Evolutionary conservation across 2,329 filamentous ascomycete genomes (phyloP), one percentile per base, ranked within the genome.

Genomic region (Fusarium sp.): DNA sequence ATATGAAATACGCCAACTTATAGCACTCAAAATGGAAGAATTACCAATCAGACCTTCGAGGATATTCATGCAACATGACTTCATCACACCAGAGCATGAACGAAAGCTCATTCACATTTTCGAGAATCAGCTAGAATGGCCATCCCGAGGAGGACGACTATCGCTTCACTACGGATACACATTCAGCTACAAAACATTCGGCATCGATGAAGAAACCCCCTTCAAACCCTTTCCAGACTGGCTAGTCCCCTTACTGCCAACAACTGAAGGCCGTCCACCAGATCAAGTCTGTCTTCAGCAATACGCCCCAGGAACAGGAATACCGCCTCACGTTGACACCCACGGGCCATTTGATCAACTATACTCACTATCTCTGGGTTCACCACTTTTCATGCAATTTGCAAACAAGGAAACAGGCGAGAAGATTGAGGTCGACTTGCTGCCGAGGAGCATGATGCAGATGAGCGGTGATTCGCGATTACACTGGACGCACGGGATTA

Each of bases 231-330:
- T 89, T 32, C 88, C 88, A 0, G 81, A 80, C 3, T 89, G 87
- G 87, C 81, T 90, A 2, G 66, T 79, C 7, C 85, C 86, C 2
- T 80, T 89, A 3, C 81, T 89, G 8, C 85, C 87, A 1, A 79
- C 77, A 6, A 79, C 82, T 0, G 86, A 87, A 65, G 71, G 71
- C 4, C 82, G 85, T 0, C 82, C 82, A 0, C 87, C 88, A 1
- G 88, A 90, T 58, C 89, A 90, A 76, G 88, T 90, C 72, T 90
- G 88, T 72, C 80, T 90, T 22, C 89, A 90, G 79, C 86, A 90
- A 77, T 91, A 91, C 75, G 87, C 89, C 0, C 89, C 89, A 0
- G 89, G 89, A 11, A 82, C 86, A 0, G 89, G 89, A 4, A 91
- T 91, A 73, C 89, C 89, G 15, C 89, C 89, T 1, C 89, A 91